Percentiles rank a stretch among this genome's conserved stretches.
Evolutionary conservation across 306 rosid genomes (phyloP).

Genomic region (Dalbergia cochinchinensis): DNA sequence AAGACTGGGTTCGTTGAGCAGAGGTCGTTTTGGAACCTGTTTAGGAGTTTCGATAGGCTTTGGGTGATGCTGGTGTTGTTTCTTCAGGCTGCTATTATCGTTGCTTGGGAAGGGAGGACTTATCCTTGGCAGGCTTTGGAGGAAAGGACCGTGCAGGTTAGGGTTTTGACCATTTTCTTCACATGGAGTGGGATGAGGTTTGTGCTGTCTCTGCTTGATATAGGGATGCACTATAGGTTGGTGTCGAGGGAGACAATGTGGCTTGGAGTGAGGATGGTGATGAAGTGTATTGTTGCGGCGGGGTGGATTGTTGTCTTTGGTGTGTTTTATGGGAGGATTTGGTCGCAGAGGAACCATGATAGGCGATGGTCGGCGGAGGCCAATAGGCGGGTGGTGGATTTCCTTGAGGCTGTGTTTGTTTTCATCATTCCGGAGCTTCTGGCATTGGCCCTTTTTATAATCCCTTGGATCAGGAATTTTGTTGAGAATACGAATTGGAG

Average conservation of each 20-base stretch:
- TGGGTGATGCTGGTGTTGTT: slow-evolving; percentile 88
- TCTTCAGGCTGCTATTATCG: slow-evolving; percentile 88
- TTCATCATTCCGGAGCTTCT: slow-evolving; percentile 85
- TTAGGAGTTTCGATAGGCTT: slow-evolving; percentile 85
- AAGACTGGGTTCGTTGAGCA: slow-evolving; percentile 98
- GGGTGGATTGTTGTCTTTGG: slow-evolving; percentile 75
- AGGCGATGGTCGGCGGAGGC: slow-evolving; percentile 72
- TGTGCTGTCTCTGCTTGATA: slow-evolving; percentile 80
- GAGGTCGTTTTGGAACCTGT: slow-evolving; percentile 92
- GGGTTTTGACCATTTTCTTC: slow-evolving; percentile 72
- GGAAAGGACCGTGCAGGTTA: slow-evolving; percentile 67
- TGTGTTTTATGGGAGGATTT: slow-evolving; percentile 79
- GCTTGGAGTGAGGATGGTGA: slow-evolving; percentile 81
- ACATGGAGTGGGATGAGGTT: slow-evolving; percentile 92
- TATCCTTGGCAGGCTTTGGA: slow-evolving; percentile 77
- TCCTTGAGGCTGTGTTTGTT: slow-evolving; percentile 67
- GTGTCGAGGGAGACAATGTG: slow-evolving; percentile 82
- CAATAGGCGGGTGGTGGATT: slow-evolving; percentile 61
- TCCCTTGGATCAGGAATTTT: slow-evolving; percentile 92
- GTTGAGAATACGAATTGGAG: slow-evolving; percentile 90
- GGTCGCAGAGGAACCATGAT: slow-evolving; percentile 75
- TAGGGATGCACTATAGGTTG: slow-evolving; percentile 80
- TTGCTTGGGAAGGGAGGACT: slow-evolving; percentile 75
- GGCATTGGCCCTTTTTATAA: slow-evolving; percentile 70
- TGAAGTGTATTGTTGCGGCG: slow-evolving; percentile 81